Evolutionary conservation across 257 asterid genomes (phyloP), one percentile per base, ranked within the genome.

Genomic region (Lycium ferocissimum): DNA sequence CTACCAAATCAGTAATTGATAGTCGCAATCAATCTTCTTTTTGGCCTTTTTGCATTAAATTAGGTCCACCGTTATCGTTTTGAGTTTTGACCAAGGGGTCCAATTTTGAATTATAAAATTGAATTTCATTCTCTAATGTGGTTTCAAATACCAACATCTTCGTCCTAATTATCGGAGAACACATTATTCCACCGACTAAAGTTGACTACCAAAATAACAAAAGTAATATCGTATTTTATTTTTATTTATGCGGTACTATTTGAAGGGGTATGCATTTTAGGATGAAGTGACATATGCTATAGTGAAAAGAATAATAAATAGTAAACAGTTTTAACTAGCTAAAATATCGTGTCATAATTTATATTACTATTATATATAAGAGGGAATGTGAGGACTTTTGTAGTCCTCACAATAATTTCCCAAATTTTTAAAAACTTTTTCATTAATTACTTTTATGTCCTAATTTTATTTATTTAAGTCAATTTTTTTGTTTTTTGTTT

Each of bases 1-100:
- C 82, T 51, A 76, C 82, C 82, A 76, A 51, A 76, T n/a, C 43
- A 51, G 13, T 76, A 76, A 51, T 76, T 76, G 82, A 76, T 76
- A 12, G 26, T 51, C 14, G 26, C 45, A 13, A 51, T 76, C 63
- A 76, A 76, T 51, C 0, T 4, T 2, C 2, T n/a, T 2, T 71
- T 51, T 43, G n/a, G 0, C 65, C 12, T 49, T 59, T 45, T 73
- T 45, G 7, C 45, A 73, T 47, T 6, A 40, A 35, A 47, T 12
- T 13, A 22, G 81, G 81, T 49, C 81, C 81, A 49, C 61, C 43
- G 6, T 73, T 47, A 49, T 49, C 47, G 12, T 22, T 70, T 49
- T 49, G 54, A 49, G 11, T 49, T 49, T 76, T 76, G 82, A 76
- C 65, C 22, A 75, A 22, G 15, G 14, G 45, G 62, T 76, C 82